These are phyloP conservation scores for Thymus quinquecostatus DNA, from an alignment of 257 asterid species.

Conservation along the genomic window DNA sequence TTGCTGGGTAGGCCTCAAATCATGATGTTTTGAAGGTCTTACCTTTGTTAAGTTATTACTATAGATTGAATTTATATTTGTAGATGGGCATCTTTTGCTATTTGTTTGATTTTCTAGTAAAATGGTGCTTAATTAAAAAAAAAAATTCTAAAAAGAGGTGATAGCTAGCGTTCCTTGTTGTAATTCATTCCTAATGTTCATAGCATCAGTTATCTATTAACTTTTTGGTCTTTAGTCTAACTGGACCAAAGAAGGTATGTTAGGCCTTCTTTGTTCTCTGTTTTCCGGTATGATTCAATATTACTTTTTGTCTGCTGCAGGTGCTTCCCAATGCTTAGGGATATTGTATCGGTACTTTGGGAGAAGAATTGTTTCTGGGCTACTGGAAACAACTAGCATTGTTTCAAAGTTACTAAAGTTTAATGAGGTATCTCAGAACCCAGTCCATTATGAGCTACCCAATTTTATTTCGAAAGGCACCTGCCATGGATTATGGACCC, in stretches of 20 bases:
- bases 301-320: conserved; percentile 42
- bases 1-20: not conserved
- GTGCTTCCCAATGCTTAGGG: conserved; percentile 95
- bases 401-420: conserved; percentile 79
- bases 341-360: conserved; percentile 86
- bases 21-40: not conserved
- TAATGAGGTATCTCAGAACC: conserved; percentile 65
- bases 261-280: conserved; percentile 17
- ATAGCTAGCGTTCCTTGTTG: conserved; percentile 8
- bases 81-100: not conserved
- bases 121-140: no score
- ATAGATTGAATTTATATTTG: not conserved
- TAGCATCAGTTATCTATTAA: not conserved
- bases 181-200: conserved; percentile 5
- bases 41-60: not conserved
- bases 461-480: conserved; percentile 25
- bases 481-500: conserved; percentile 8
- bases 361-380: conserved; percentile 80
- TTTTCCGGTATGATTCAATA: not conserved
- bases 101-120: no score
- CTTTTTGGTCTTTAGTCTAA: conserved; percentile 1
- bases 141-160: not conserved
- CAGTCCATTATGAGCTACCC: conserved; percentile 24
- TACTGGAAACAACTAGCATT: conserved; percentile 79
- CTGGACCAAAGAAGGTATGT: conserved; percentile 24